Percentiles rank a stretch among this genome's conserved stretches.
phyloP scores from a whole-genome alignment of 352 stramenopile species.

The Proteromonas lacertae region DNA sequence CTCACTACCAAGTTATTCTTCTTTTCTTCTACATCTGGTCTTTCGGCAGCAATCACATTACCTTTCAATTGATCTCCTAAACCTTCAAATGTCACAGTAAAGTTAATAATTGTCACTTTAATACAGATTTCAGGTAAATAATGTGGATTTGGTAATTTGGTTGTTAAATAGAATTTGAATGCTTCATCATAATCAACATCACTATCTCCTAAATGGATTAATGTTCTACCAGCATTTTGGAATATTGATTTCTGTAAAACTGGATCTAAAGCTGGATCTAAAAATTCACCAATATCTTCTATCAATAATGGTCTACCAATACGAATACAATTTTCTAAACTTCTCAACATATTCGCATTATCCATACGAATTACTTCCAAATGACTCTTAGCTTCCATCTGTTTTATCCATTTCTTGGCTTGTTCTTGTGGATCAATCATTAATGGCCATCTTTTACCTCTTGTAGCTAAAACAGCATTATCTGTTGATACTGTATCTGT shows the following conservation, averaged over 20 bases:
- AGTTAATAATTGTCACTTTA: conserved; percentile 50
- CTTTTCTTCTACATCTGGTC: conserved; percentile 44
- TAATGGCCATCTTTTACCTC: conserved; percentile 48
- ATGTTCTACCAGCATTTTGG: conserved; percentile 49
- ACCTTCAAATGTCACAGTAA: conserved; percentile 54
- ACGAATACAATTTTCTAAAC: conserved; percentile 41
- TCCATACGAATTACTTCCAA: conserved; percentile 57
- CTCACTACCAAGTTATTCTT: conserved; percentile 52
- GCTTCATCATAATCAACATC: conserved; percentile 49
- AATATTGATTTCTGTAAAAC: conserved; percentile 54
- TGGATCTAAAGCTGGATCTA: conserved; percentile 47
- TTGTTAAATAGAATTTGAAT: conserved; percentile 59
- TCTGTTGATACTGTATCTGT: conserved; percentile 54
- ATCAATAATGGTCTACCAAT: conserved; percentile 55
- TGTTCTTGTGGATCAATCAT: conserved; percentile 72
- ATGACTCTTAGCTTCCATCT: conserved; percentile 60
- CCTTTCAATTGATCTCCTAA: conserved; percentile 50
- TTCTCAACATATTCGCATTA: conserved; percentile 39
- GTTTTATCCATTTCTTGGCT: conserved; percentile 70
- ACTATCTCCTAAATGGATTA: conserved; percentile 52
- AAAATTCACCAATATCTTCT: conserved; percentile 44
- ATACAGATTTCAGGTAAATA: conserved; percentile 50
- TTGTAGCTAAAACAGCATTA: conserved; percentile 52
- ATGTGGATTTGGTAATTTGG: conserved; percentile 54
- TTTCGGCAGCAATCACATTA: conserved; percentile 42